These are phyloP conservation scores for Bryopsis sp. DNA, from an alignment of 139 green algal species.

Conservation along the genomic window DNA sequence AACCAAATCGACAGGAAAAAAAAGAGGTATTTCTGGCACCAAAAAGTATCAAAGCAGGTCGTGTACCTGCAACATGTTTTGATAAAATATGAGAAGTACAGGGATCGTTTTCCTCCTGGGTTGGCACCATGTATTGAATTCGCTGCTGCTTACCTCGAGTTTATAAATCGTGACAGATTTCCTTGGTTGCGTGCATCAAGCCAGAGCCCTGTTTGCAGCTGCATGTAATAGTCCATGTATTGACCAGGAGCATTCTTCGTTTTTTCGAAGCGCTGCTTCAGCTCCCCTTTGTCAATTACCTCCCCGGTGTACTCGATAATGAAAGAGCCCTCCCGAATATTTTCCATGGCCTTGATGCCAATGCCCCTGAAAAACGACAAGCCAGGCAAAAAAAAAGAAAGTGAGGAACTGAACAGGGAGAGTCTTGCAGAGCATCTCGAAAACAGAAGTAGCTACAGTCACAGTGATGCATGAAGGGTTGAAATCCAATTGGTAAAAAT, in stretches of 20 bases:
- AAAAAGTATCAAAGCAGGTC: too few relatives aligned
- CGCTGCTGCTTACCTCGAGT: too few relatives aligned
- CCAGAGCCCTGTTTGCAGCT: background rate
- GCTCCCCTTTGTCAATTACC: conserved; percentile 15
- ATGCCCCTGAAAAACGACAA: background rate
- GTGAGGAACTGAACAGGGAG: background rate
- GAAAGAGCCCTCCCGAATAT: conserved; percentile 13
- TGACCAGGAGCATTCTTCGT: background rate
- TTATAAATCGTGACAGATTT: background rate
- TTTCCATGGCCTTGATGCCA: background rate
- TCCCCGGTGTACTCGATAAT: conserved; percentile 25
- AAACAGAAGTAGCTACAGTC: too few relatives aligned
- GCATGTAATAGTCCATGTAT: background rate
- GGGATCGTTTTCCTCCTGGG: too few relatives aligned
- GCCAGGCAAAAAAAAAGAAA: background rate
- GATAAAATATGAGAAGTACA: too few relatives aligned
- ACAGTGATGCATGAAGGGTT: background rate
- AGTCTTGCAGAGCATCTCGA: background rate
- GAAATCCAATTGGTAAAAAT: background rate
- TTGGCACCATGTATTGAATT: too few relatives aligned
- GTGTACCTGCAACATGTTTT: too few relatives aligned
- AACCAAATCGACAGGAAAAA: too few relatives aligned
- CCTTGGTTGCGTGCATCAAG: background rate
- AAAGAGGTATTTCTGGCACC: too few relatives aligned
- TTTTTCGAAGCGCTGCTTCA: background rate